Evolutionary conservation across 2,329 filamentous ascomycete genomes (phyloP).

Genomic region (Neodidymelliopsis sp.): DNA sequence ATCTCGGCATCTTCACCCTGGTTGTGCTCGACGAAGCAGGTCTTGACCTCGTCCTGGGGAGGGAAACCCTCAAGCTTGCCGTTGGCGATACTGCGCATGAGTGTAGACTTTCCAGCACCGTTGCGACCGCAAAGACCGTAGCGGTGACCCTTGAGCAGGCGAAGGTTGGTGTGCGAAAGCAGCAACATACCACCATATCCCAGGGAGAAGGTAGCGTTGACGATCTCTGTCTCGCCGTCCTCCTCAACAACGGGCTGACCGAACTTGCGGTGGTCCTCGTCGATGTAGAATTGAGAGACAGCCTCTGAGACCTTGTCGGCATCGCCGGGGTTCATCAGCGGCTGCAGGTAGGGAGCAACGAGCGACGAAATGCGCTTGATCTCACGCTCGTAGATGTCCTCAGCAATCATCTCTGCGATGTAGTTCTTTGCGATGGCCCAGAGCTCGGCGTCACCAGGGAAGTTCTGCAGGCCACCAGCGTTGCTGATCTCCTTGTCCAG

Average conservation of each 20-base stretch:
- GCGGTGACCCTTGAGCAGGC: slow-evolving; percentile 92
- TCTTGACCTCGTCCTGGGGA: slow-evolving; percentile 87
- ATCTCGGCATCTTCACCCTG: slow-evolving; percentile 97
- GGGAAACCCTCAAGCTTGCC: slow-evolving; percentile 98
- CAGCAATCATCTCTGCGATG: slow-evolving; percentile 82
- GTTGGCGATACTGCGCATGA: slow-evolving; percentile 95
- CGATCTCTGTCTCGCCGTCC: slow-evolving; percentile 92
- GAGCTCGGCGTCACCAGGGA: slow-evolving; percentile 66
- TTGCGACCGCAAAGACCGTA: slow-evolving; percentile 98
- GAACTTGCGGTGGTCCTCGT: slow-evolving; percentile 86
- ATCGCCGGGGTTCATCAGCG: slow-evolving; percentile 69
- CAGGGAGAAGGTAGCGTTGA: slow-evolving; percentile 96
- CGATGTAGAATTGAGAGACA: slow-evolving; percentile 79
- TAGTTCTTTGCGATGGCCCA: slow-evolving; percentile 76
- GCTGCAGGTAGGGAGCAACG: slow-evolving; percentile 77
- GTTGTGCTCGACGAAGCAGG: slow-evolving; percentile 99
- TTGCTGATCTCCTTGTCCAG: slow-evolving; percentile 80
- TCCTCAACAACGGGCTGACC: slow-evolving; percentile 86
- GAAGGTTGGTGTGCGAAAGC: slow-evolving; percentile 92
- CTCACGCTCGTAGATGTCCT: slow-evolving; percentile 85
- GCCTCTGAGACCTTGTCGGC: slow-evolving; percentile 72
- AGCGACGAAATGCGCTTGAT: slow-evolving; percentile 73
- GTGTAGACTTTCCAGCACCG: slow-evolving; percentile 97
- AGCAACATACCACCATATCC: slow-evolving; percentile 98
- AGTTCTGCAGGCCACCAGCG: slow-evolving; percentile 67